These are phyloP conservation scores for Boletus barrowsii DNA, from an alignment of 768 basidiomycete genomes.

Conservation along the genomic window DNA sequence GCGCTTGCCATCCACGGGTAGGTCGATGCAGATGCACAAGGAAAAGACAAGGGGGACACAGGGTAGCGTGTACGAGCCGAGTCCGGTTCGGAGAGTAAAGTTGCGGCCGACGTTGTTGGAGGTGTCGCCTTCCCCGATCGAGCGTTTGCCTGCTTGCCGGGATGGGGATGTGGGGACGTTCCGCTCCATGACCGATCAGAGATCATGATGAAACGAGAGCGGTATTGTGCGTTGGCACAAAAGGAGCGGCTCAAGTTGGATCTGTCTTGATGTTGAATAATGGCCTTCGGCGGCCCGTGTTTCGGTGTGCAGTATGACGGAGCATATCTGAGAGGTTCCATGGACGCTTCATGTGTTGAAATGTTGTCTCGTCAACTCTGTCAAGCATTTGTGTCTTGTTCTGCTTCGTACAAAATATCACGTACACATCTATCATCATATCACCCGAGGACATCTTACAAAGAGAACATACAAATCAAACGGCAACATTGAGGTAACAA, in stretches of 20 bases:
- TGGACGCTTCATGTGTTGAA: too few relatives aligned
- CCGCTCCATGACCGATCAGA: neutral
- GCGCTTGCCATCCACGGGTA: neutral
- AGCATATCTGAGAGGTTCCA: too few relatives aligned
- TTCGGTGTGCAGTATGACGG: neutral
- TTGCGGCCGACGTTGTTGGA: slow-evolving; percentile 17
- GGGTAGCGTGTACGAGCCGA: neutral
- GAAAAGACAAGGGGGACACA: neutral
- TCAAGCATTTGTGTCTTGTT: too few relatives aligned
- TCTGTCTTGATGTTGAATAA: neutral
- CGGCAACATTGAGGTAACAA: neutral
- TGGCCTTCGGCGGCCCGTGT: neutral
- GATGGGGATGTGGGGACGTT: neutral
- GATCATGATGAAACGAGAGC: neutral
- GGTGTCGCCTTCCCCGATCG: slow-evolving; percentile 21
- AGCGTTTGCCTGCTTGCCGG: neutral
- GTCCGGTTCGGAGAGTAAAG: neutral
- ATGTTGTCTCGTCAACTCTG: too few relatives aligned
- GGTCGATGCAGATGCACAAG: neutral
- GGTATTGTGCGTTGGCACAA: neutral
- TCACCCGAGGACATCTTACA: too few relatives aligned
- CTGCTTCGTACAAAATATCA: too few relatives aligned
- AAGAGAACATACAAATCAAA: too few relatives aligned
- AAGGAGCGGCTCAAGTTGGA: neutral
- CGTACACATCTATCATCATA: too few relatives aligned